Evolutionary conservation across 768 basidiomycete genomes (phyloP).

Genomic region (Lentinula sp.): DNA sequence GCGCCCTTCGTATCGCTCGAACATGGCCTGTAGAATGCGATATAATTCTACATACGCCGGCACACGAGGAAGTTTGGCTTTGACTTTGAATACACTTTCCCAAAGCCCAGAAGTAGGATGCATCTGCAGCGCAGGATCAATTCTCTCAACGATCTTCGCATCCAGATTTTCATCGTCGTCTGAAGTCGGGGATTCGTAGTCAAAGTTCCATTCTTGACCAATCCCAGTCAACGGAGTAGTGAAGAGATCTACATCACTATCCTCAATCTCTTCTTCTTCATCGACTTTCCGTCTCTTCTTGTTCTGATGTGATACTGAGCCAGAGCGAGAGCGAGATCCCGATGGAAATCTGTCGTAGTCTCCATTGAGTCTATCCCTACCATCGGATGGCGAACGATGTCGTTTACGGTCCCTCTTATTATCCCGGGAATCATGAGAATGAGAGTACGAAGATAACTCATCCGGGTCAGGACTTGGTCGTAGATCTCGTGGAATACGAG

Average conservation of each 20-base stretch:
- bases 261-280: not conserved
- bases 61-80: constrained; percentile 31
- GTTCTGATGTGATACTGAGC: not conserved
- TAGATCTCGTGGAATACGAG: constrained; percentile 23
- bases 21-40: constrained; percentile 42
- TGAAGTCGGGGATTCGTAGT: constrained; percentile 23
- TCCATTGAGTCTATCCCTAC: not conserved
- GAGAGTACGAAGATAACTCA: constrained; percentile 1
- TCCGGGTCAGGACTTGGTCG: constrained; percentile 13
- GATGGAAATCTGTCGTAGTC: not conserved
- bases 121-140: constrained; percentile 36
- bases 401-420: constrained; percentile 9
- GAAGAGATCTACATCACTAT: constrained; percentile 3
- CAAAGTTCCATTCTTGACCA: constrained; percentile 4
- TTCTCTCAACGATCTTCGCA: constrained; percentile 34
- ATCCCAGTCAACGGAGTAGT: not conserved
- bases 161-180: constrained; percentile 32
- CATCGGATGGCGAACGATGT: constrained; percentile 3
- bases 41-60: constrained; percentile 44
- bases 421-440: constrained; percentile 6
- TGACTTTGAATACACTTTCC: constrained; percentile 38
- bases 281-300: constrained; percentile 1
- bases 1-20: constrained; percentile 38
- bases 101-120: constrained; percentile 29
- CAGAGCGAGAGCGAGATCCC: not conserved